Base-by-base conservation (phyloP, 257 asterid species). In the Agastache rugosa region DNA sequence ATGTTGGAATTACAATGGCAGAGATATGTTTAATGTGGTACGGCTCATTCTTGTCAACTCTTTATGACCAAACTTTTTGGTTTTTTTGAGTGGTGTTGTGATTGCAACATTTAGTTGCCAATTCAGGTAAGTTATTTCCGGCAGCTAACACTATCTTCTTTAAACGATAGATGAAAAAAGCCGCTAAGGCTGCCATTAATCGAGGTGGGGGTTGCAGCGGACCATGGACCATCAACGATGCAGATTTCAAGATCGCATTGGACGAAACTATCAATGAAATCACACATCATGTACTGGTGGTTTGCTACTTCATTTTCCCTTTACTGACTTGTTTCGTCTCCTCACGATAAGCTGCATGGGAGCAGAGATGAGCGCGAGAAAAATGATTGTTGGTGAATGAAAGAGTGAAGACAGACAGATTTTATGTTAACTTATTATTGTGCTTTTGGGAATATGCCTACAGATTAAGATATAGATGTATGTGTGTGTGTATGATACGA, bases 1-100 rank as follows among this genome's bases (percentile, higher is more conserved):
- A n/a, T 50, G 2, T 50, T 78, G 86, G 22, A 90, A 92, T 73
- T 76, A 81, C 75, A 89, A 87, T 59, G 97, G 97, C 61, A 96
- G 93, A 4, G 97, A 91, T 76, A 93, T 91, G 54, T 73, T 86
- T 68, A 78, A 86, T 22, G 83, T 91, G 93, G 96, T 91, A 72
- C 60, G 84, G 76, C 67, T 58, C 45, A 29, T 37, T 35, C 54
- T 27, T 65, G 42, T 55, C 7, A 54, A 34, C 63, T 66, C 42
- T 8, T 39, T 37, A 23, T 51, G 23, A 14, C 1, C 19, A 45
- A 12, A 45, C 6, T 1, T 45, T 4, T 3, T 58, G 19, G 6
- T 45, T 9, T 29, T n/a, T n/a, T n/a, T n/a, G n/a, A n/a, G 37
- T 31, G 37, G 37, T 31, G 7, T 31, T 31, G 7, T 1, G 4